Evolutionary conservation across 495 filamentous ascomycete species (phyloP).

Genomic region (Neurospora pannonica): DNA sequence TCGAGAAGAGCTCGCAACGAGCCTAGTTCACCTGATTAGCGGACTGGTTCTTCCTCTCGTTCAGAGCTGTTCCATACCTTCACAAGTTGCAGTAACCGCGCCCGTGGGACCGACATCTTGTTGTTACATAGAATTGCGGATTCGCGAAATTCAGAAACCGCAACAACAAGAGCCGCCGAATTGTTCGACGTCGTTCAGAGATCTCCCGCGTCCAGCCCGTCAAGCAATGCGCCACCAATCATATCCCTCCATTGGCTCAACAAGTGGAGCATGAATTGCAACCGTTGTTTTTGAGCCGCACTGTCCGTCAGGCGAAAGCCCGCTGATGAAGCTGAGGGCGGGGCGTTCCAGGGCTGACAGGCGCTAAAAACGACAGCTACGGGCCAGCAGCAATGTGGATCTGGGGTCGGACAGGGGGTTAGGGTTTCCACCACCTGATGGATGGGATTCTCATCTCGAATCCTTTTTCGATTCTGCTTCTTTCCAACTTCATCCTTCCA

Average conservation of each 20-base stretch:
- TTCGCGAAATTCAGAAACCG: background rate
- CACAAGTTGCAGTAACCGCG: constrained; percentile 65
- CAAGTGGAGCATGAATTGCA: background rate
- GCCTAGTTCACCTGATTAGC: constrained; percentile 40
- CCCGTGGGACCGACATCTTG: constrained; percentile 63
- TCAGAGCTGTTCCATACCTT: constrained; percentile 46
- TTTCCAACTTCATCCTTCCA: background rate
- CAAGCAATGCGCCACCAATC: constrained; percentile 5
- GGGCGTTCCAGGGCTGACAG: background rate
- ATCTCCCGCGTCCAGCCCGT: constrained; percentile 4
- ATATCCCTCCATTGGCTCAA: background rate
- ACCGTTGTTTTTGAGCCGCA: constrained; percentile 3
- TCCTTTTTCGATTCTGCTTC: background rate
- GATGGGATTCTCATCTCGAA: background rate
- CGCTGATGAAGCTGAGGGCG: constrained; percentile 1
- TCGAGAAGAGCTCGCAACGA: constrained; percentile 84
- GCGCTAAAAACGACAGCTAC: background rate
- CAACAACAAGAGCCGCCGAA: background rate
- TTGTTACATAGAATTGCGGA: constrained; percentile 14
- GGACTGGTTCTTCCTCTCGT: background rate
- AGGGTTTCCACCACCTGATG: background rate
- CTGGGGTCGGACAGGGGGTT: background rate
- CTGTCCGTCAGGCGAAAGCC: background rate
- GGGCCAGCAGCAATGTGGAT: background rate
- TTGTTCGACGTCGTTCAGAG: constrained; percentile 8